Conservation (phyloP, 257 asterid genomes). For the Coffea eugenioides region DNA sequence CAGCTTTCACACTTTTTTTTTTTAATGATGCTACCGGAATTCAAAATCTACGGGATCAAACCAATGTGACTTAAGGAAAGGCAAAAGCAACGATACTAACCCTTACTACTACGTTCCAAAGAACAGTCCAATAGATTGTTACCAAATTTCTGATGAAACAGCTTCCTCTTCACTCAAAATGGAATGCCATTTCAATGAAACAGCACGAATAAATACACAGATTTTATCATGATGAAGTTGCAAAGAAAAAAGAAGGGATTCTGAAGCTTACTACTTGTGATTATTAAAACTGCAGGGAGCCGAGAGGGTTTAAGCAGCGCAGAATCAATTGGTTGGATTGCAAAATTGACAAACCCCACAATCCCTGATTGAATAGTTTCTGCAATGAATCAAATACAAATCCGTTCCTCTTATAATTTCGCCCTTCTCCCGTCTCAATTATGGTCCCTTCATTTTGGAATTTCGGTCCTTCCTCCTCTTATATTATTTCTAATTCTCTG, state of each 20-base stretch:
- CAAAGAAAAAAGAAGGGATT: neutral
- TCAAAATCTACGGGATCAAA: too few species aligned
- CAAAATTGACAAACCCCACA: constrained; percentile 11
- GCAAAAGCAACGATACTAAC: neutral
- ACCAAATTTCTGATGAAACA: too few species aligned
- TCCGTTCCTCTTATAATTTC: neutral
- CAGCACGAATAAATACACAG: too few species aligned
- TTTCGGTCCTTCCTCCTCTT: neutral
- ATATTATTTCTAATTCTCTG: neutral
- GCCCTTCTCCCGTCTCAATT: too few species aligned
- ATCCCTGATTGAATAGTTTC: neutral
- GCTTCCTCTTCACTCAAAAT: too few species aligned
- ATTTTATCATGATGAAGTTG: neutral
- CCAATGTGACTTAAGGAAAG: neutral
- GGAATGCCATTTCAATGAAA: too few species aligned
- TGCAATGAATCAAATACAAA: neutral
- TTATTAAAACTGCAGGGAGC: neutral
- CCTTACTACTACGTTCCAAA: too few species aligned
- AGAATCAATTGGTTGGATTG: neutral
- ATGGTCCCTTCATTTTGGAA: too few species aligned
- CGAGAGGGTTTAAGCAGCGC: neutral
- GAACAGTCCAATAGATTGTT: too few species aligned
- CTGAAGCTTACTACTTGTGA: neutral
- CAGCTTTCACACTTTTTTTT: neutral
- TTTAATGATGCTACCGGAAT: neutral